phyloP scores from a whole-genome alignment of 345 rosid species.

The Bruguiera parviflora region DNA sequence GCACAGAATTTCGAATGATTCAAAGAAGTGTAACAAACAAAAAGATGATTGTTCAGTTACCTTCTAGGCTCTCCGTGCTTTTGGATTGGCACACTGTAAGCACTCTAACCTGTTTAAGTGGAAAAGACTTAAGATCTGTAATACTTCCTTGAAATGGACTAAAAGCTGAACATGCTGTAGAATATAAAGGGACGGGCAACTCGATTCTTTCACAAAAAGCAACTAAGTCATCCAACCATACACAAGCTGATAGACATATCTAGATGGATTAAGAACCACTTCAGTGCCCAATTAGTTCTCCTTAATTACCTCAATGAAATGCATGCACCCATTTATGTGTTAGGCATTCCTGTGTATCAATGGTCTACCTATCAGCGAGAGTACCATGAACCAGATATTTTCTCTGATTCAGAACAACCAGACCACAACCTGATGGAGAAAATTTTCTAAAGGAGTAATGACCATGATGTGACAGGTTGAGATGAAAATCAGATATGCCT shows the following conservation, averaged over 20 bases:
- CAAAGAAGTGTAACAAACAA: not conserved
- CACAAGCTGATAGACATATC: not conserved
- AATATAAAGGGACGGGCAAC: not conserved
- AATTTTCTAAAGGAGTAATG: not conserved
- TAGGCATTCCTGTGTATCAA: no score
- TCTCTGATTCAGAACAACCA: no score
- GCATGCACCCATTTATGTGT: no score
- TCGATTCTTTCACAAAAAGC: not conserved
- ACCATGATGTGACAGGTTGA: not conserved
- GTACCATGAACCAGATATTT: no score
- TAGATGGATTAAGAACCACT: not conserved
- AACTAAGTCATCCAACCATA: not conserved
- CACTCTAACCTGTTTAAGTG: conserved; percentile 54
- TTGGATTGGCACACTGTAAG: conserved; percentile 85
- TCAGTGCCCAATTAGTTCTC: no score
- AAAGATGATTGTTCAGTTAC: conserved; percentile 28
- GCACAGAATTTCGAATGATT: not conserved
- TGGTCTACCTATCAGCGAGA: no score
- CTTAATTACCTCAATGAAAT: no score
- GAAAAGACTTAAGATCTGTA: conserved; percentile 8
- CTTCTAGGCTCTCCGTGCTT: conserved; percentile 46
- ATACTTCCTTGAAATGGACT: not conserved
- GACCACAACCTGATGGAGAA: no score
- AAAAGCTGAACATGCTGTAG: not conserved
- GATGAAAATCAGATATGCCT: not conserved